Base-by-base conservation (phyloP, 2,329 filamentous ascomycete genomes). In the Fonsecaea multimorphosa region DNA sequence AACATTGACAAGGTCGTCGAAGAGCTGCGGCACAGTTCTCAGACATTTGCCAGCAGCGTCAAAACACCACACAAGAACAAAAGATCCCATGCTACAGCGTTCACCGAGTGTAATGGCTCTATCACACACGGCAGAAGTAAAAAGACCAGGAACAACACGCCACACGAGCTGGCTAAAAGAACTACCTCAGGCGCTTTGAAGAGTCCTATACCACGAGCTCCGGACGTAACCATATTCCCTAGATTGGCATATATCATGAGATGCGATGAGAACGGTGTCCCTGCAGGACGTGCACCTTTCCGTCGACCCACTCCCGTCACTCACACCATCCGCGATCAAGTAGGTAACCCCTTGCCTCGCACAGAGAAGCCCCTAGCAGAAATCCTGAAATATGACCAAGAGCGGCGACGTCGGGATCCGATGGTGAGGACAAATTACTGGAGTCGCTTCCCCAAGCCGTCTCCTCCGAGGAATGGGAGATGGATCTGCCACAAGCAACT, bases 171-270 rank as follows among this genome's bases (percentile, higher is more conserved):
- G 8, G 22, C 12, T 19, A 5, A 27, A 49, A 24, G 44, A 3
- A 24, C 44, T 11, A 49, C 9, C 19, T 12, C 19, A 14, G 22
- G 44, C 12, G 8, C 44, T 24, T 8, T 19, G 11, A 24, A 49
- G 19, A 49, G 29, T 27, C 16, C 29, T 24, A 14, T 40, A n/a
- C 24, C 36, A 34, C 24, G n/a, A 22, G 27, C 27, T 22, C 24
- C 6, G 16, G 44, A 8, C 12, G 29, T 22, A 27, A n/a, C 44
- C 8, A 24, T 24, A 14, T 49, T 49, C 11, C 38, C 56, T 27
- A 58, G 27, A 19, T n/a, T 53, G n/a, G 44, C n/a, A 19, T 53
- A 60, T 29, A 14, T 60, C 8, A 34, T 60, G 29, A 46, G 49
- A 12, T 53, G 32, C 22, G 49, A 53, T 22, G 32, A 53, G 31